Evolutionary conservation across 108 stramenopile species (phyloP).

Genomic region (Pseudonitzschia multiseries): DNA sequence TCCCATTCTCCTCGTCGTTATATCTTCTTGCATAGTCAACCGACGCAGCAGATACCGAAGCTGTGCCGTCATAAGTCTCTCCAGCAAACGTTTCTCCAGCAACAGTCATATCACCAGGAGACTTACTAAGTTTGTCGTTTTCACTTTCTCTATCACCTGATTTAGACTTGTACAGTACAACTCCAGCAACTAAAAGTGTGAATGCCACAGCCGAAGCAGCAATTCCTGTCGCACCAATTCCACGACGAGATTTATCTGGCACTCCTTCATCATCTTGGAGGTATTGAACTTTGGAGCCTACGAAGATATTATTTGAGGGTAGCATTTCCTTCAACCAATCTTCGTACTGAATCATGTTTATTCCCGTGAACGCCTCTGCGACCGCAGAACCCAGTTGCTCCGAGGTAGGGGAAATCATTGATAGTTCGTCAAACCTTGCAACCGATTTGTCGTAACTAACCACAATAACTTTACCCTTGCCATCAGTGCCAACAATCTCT

Average conservation of each 20-base stretch:
- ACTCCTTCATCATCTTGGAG: neutral
- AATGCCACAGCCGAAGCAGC: conserved; percentile 31
- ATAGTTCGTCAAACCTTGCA: conserved; percentile 25
- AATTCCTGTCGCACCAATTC: conserved; percentile 22
- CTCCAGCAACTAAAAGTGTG: conserved; percentile 31
- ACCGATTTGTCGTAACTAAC: conserved; percentile 26
- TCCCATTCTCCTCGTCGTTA: conserved; percentile 17
- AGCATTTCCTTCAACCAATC: conserved; percentile 11
- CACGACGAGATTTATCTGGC: neutral
- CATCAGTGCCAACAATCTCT: conserved; percentile 7
- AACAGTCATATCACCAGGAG: conserved; percentile 30
- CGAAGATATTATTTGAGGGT: conserved; percentile 19
- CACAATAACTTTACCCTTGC: conserved; percentile 3
- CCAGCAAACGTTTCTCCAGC: conserved; percentile 37
- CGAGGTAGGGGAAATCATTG: conserved; percentile 13
- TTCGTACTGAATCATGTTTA: conserved; percentile 23
- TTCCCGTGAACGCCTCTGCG: conserved; percentile 27
- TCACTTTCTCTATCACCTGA: neutral
- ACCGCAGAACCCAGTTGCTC: conserved; percentile 27
- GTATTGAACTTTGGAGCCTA: conserved; percentile 16
- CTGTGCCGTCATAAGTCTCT: conserved; percentile 35
- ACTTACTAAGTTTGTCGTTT: conserved; percentile 22
- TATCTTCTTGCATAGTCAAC: conserved; percentile 16
- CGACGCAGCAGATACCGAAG: conserved; percentile 27
- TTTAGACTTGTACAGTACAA: conserved; percentile 24